Evolutionary conservation across 441 rosid species (phyloP).

Genomic region (Francoa sonchifolia): DNA sequence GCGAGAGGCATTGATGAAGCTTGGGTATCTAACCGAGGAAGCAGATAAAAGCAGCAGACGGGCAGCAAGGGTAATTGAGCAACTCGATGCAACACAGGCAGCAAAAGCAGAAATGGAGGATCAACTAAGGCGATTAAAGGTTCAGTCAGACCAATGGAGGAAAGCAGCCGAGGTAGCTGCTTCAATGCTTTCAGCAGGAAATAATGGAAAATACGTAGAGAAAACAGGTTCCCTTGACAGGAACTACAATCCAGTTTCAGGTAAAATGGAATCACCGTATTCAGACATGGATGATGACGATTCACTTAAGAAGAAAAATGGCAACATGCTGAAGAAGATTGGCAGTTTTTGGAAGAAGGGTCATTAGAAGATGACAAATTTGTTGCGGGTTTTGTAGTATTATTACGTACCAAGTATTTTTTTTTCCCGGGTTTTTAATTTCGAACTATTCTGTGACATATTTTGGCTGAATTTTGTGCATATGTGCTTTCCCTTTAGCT

Average conservation of each 20-base stretch:
- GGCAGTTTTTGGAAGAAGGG: slow-evolving; percentile 6
- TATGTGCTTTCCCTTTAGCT: no score
- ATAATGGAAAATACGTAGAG: slow-evolving; percentile 41
- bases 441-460: no score
- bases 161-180: slow-evolving; percentile 79
- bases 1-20: slow-evolving; percentile 54
- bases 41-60: slow-evolving; percentile 44
- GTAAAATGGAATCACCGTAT: slow-evolving; percentile 36
- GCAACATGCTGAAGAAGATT: slow-evolving; percentile 4
- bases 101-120: slow-evolving; percentile 42
- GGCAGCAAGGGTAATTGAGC: slow-evolving; percentile 41
- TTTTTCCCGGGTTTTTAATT: no score
- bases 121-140: slow-evolving; percentile 58
- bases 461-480: no score
- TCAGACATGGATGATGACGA: slow-evolving; percentile 33
- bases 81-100: slow-evolving; percentile 56
- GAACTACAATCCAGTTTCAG: slow-evolving; percentile 23
- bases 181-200: slow-evolving; percentile 48
- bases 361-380: no score
- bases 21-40: slow-evolving; percentile 51
- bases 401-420: no score
- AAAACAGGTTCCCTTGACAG: slow-evolving; percentile 37
- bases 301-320: slow-evolving; percentile 3
- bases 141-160: slow-evolving; percentile 77
- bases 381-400: no score